phyloP scores from a whole-genome alignment of 169 alveolate species.

The Miamiensis avidus region DNA sequence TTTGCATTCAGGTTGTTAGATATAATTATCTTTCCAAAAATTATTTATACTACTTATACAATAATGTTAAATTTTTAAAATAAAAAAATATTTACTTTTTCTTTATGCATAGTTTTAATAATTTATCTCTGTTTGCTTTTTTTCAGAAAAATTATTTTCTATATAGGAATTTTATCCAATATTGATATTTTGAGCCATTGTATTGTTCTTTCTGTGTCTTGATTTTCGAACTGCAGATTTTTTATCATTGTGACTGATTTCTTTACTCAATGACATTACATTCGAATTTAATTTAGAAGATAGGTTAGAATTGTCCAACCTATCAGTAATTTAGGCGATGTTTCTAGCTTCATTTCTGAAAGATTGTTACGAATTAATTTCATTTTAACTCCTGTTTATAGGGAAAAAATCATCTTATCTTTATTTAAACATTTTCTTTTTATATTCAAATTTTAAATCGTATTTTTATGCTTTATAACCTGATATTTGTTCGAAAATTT shows the following conservation, averaged over 20 bases:
- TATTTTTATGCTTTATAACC: slow-evolving; percentile 63
- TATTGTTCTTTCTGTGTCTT: no score
- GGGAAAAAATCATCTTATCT: background rate
- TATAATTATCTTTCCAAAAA: slow-evolving; percentile 36
- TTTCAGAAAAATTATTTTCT: no score
- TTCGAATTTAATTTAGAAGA: slow-evolving; percentile 8
- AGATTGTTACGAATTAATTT: background rate
- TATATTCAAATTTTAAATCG: slow-evolving; percentile 48
- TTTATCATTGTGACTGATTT: background rate
- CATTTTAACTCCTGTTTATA: slow-evolving; percentile 9
- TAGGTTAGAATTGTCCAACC: background rate
- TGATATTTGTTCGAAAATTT: slow-evolving; percentile 46
- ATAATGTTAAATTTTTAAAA: background rate
- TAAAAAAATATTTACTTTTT: background rate
- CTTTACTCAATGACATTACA: background rate
- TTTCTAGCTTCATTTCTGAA: no score
- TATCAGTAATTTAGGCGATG: no score
- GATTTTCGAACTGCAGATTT: background rate
- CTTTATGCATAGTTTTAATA: no score
- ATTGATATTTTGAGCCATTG: no score
- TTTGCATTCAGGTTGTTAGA: slow-evolving; percentile 33
- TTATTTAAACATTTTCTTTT: slow-evolving; percentile 23
- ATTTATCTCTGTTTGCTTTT: no score
- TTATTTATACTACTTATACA: slow-evolving; percentile 24
- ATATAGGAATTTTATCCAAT: no score